Evolutionary conservation across 2,329 filamentous ascomycete species (phyloP).

Genomic region (Amauroascus verrucosus): DNA sequence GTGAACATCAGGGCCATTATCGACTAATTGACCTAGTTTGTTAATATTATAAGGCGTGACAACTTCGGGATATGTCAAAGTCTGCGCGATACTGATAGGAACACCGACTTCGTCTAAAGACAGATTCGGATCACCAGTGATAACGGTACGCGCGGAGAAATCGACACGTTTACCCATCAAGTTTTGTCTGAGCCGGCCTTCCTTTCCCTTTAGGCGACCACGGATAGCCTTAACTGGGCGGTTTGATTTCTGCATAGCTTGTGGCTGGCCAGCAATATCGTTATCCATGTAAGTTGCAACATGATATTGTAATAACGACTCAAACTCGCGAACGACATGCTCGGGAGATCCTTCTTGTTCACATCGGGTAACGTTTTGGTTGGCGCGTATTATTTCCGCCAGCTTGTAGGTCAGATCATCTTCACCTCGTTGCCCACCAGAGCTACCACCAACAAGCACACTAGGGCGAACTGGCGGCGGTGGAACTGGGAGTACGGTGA

Average conservation of each 20-base stretch:
- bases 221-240: constrained; percentile 94
- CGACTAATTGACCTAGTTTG: constrained; percentile 77
- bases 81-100: constrained; percentile 82
- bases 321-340: constrained; percentile 85
- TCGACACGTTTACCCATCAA: constrained; percentile 99
- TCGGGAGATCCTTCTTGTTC: constrained; percentile 84
- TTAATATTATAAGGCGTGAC: constrained; percentile 97
- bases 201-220: constrained; percentile 95
- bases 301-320: constrained; percentile 88
- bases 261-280: constrained; percentile 89
- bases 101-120: constrained; percentile 96
- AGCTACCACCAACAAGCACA: constrained; percentile 92
- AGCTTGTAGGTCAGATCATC: constrained; percentile 99
- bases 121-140: constrained; percentile 94
- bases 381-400: constrained; percentile 94
- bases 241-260: constrained; percentile 92
- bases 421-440: constrained; percentile 85
- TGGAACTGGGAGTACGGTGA: constrained; percentile 89
- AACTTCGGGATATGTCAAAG: constrained; percentile 89
- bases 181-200: constrained; percentile 93
- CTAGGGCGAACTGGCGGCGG: constrained; percentile 92
- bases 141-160: constrained; percentile 98
- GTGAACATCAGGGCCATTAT: constrained; percentile 88
- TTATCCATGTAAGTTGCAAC: constrained; percentile 99
- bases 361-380: constrained; percentile 84